Evolutionary conservation across 805 yeast genomes (phyloP), one percentile per base, ranked within the genome.

Genomic region (Debaryomyces castellii): DNA sequence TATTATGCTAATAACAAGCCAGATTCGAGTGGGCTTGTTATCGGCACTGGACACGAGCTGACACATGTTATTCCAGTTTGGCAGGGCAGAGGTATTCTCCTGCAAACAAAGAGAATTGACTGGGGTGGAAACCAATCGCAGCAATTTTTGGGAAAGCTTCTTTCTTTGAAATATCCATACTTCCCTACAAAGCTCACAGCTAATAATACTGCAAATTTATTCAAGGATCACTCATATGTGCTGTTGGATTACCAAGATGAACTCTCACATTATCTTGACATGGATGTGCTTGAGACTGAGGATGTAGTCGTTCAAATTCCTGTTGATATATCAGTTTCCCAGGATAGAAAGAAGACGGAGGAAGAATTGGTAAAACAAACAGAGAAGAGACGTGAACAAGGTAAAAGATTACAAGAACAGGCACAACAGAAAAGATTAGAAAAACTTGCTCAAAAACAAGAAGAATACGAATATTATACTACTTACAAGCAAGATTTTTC

Each of bases 71-170:
- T 92, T 14, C 99, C 99, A 0, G 89, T 92, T 1, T 51, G 88
- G 2, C 60, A 79, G n/a, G 89, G 90, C 0, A 69, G 71, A 44
- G 91, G 95, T 0, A 52, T 83, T 2, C 62, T 89, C 44, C 68
- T 77, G 22, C 85, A 83, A 47, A 71, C 90, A 7, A 90, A 89
- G 57, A 74, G 98, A 57, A 80, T 94, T 32, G 89, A 89, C 59
- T 89, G 94, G 89, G 98, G 98, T 49, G 98, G 97, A 9, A 79
- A 80, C 50, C 87, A 80, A 37, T 77, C 91, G 1, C 79, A 76
- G 24, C 80, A 77, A 33, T 91, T 77, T 54, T 62, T 94, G 59
- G 77, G 76, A 46, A 77, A 74, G 52, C 74, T 85, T 28, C 66
- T 94, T 40, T 75, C 82, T 1, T 71, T 94, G 58, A 94, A 94